Conservation (phyloP, 108 stramenopile genomes). For the Cyclotella cryptica region DNA sequence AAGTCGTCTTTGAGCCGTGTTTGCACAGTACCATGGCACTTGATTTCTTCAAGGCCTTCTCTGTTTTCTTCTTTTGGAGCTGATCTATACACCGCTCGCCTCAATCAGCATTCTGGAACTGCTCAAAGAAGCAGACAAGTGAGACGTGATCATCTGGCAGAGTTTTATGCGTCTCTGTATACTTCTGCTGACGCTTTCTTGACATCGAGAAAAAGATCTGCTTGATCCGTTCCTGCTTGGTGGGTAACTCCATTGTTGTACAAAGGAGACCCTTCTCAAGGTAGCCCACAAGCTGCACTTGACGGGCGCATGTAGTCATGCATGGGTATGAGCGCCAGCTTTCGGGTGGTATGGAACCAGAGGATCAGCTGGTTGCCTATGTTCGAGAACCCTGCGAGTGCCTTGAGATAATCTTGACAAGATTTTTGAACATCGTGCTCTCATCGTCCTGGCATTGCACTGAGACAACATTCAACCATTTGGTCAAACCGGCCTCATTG, state of each 20-base stretch:
- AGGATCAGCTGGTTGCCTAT: background rate
- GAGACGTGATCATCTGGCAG: background rate
- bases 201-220: background rate
- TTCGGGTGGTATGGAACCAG: background rate
- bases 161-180: background rate
- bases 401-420: slow-evolving; percentile 1
- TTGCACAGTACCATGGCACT: too few species aligned
- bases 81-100: too few species aligned
- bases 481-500: background rate
- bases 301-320: background rate
- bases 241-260: background rate
- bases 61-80: too few species aligned
- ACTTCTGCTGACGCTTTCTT: background rate
- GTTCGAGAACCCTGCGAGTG: slow-evolving; percentile 2
- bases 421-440: background rate
- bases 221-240: background rate
- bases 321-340: background rate
- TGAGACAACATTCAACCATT: background rate
- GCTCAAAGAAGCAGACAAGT: too few species aligned
- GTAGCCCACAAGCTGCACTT: background rate
- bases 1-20: too few species aligned
- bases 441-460: background rate
- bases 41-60: too few species aligned
- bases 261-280: background rate
- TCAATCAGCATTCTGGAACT: too few species aligned